Conservation (phyloP, 495 filamentous ascomycete species). For the Parathielavia hyrcaniae region DNA sequence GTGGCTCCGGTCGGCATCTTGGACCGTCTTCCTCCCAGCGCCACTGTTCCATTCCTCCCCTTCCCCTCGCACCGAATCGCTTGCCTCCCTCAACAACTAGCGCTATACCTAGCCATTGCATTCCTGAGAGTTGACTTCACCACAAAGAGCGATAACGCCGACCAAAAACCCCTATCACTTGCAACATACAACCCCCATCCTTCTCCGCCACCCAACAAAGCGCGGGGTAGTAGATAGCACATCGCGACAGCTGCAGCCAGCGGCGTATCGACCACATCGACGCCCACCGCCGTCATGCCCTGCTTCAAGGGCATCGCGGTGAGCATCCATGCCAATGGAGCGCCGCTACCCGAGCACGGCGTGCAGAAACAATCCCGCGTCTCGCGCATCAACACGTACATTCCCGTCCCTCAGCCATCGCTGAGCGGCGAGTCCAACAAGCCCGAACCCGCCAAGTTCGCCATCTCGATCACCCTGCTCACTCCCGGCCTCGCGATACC, state of each 20-base stretch:
- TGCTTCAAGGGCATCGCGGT: slow-evolving; percentile 98
- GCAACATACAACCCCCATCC: neutral
- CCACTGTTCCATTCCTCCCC: too few relatives aligned
- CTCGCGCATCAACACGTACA: slow-evolving; percentile 92
- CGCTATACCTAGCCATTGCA: neutral
- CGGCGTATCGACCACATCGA: slow-evolving; percentile 5
- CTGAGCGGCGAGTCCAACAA: slow-evolving; percentile 60
- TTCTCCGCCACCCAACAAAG: slow-evolving; percentile 5
- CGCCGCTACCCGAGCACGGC: slow-evolving; percentile 84
- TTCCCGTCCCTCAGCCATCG: slow-evolving; percentile 85
- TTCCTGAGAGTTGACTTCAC: neutral
- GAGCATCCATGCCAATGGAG: slow-evolving; percentile 87
- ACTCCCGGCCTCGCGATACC: slow-evolving; percentile 83
- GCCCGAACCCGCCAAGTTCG: slow-evolving; percentile 88
- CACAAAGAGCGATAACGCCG: neutral
- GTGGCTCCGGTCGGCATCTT: too few relatives aligned
- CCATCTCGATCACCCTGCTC: slow-evolving; percentile 90
- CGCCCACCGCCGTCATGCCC: slow-evolving; percentile 55
- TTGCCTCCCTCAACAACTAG: too few relatives aligned
- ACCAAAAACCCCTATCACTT: neutral
- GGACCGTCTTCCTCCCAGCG: too few relatives aligned
- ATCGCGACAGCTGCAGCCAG: slow-evolving; percentile 4
- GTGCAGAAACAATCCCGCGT: slow-evolving; percentile 87
- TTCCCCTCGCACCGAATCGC: too few relatives aligned
- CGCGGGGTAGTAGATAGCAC: slow-evolving; percentile 13